Evolutionary conservation across 805 yeast genomes (phyloP).

Genomic region (Phaffomyces thermotolerans): DNA sequence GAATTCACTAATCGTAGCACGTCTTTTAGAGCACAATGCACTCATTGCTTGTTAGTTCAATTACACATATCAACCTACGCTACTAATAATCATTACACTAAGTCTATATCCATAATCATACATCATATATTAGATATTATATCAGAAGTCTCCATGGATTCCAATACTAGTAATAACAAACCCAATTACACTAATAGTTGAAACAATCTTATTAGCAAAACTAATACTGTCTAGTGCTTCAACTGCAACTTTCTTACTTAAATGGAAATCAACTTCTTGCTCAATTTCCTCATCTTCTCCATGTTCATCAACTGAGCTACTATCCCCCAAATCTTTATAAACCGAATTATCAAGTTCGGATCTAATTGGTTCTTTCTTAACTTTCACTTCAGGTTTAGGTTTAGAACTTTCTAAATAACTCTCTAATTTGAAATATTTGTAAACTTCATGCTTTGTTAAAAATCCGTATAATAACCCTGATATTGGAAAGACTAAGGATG

Average conservation of each 20-base stretch:
- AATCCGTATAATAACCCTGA: conserved; percentile 11
- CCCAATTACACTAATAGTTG: conserved; percentile 37
- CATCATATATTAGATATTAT: background rate
- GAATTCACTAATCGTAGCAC: too few species aligned
- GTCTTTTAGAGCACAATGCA: too few species aligned
- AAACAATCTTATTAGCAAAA: conserved; percentile 33
- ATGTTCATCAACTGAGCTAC: conserved; percentile 6
- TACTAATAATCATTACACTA: too few species aligned
- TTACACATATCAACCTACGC: too few species aligned
- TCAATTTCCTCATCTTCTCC: conserved; percentile 23
- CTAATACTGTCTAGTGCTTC: conserved; percentile 28
- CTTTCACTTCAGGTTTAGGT: conserved; percentile 4
- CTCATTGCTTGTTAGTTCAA: too few species aligned
- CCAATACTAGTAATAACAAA: conserved; percentile 48
- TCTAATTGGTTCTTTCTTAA: conserved; percentile 26
- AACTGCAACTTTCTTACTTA: conserved; percentile 31
- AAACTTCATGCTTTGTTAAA: conserved; percentile 5
- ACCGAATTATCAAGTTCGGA: conserved; percentile 40
- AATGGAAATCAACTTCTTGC: conserved; percentile 36
- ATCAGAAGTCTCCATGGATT: conserved; percentile 43
- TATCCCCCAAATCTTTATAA: conserved; percentile 35
- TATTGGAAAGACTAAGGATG: conserved; percentile 22
- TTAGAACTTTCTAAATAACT: conserved; percentile 5
- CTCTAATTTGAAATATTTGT: conserved; percentile 6
- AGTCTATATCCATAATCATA: too few species aligned